Evolutionary conservation across 768 basidiomycete genomes (phyloP).

Genomic region (Sporobolomyces roseus): DNA sequence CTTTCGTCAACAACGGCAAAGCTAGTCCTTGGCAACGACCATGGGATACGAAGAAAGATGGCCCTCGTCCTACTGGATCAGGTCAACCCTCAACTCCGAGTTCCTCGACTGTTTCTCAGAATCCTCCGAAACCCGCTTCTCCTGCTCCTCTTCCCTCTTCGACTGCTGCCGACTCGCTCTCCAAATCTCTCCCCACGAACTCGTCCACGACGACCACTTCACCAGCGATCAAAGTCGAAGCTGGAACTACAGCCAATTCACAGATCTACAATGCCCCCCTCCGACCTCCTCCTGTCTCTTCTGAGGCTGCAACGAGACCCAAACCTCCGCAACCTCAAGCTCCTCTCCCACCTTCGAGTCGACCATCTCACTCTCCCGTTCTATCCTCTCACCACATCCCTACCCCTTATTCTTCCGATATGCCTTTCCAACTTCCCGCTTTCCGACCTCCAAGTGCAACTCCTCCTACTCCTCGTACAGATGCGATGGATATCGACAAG

Average conservation of each 20-base stretch:
- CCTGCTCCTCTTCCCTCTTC: background rate
- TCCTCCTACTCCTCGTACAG: background rate
- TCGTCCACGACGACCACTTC: background rate
- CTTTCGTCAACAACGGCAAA: slow-evolving; percentile 6
- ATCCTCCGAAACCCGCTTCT: background rate
- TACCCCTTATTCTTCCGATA: slow-evolving; percentile 13
- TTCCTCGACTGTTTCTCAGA: background rate
- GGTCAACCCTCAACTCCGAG: background rate
- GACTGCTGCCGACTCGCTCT: background rate
- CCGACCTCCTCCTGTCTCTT: background rate
- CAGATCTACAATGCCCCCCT: background rate
- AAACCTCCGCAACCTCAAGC: background rate
- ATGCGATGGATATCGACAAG: slow-evolving; percentile 1
- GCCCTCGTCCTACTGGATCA: background rate
- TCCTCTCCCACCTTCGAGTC: background rate
- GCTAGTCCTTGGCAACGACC: slow-evolving; percentile 22
- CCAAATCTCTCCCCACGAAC: background rate
- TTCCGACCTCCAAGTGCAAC: slow-evolving; percentile 9
- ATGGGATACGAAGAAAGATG: slow-evolving; percentile 23
- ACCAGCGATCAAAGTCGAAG: slow-evolving; percentile 5
- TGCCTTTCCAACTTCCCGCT: slow-evolving; percentile 18
- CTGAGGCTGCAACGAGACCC: background rate
- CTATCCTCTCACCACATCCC: background rate
- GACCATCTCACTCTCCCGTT: slow-evolving; percentile 1
- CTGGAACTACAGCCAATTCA: background rate